phyloP scores from a whole-genome alignment of 352 stramenopile genomes.

The Pythium vanterpoolii region DNA sequence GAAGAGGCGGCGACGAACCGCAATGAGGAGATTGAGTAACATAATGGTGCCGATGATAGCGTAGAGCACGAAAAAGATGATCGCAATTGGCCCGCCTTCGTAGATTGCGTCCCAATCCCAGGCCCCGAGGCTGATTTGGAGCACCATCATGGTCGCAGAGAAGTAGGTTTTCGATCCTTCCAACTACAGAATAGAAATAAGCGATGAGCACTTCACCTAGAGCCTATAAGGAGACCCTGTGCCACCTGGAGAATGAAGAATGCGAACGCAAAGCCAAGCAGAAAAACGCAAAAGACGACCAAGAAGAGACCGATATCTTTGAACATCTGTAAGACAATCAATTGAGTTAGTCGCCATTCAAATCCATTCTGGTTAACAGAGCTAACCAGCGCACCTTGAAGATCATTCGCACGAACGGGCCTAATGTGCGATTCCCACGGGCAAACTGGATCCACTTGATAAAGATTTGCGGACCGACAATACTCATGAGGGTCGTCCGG shows the following conservation, averaged over 20 bases:
- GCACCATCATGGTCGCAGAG: slow-evolving; percentile 46
- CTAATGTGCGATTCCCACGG: slow-evolving; percentile 56
- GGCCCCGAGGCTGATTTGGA: slow-evolving; percentile 69
- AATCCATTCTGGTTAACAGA: not conserved
- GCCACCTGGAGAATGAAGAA: slow-evolving; percentile 83
- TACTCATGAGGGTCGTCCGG: slow-evolving; percentile 73
- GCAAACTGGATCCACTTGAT: slow-evolving; percentile 83
- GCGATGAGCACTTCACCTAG: not conserved
- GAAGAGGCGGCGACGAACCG: slow-evolving; percentile 31
- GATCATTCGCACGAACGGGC: slow-evolving; percentile 83
- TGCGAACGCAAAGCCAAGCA: slow-evolving; percentile 69
- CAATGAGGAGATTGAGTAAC: slow-evolving; percentile 76
- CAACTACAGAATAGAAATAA: slow-evolving; percentile 30
- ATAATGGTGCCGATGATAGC: slow-evolving; percentile 81
- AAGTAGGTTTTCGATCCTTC: slow-evolving; percentile 70
- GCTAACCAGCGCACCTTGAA: slow-evolving; percentile 49
- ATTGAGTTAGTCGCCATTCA: not conserved
- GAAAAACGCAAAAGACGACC: slow-evolving; percentile 70
- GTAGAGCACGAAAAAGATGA: slow-evolving; percentile 71
- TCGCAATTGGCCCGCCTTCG: slow-evolving; percentile 62
- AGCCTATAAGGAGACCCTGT: not conserved
- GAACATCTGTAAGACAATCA: slow-evolving; percentile 56
- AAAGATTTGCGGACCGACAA: slow-evolving; percentile 74
- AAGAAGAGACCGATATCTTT: slow-evolving; percentile 73
- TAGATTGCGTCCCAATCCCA: slow-evolving; percentile 77